phyloP scores from a whole-genome alignment of 805 yeast genomes.

The Kodamaea jinghongensis region DNA sequence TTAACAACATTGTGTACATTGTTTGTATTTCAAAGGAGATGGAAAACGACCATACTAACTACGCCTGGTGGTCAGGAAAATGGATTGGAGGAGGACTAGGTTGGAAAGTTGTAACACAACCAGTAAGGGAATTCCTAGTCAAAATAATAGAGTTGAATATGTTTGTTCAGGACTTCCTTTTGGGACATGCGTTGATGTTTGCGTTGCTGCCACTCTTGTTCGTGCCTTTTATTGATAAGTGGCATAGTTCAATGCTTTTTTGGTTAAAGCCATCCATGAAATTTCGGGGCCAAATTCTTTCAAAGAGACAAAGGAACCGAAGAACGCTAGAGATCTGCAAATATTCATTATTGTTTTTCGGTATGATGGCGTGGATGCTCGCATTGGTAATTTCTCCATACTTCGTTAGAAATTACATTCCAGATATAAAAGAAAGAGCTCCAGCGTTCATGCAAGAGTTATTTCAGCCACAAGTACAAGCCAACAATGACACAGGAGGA shows the following conservation, averaged over 20 bases:
- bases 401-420: slow-evolving; percentile 23
- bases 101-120: slow-evolving; percentile 39
- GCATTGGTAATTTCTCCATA: slow-evolving; percentile 49
- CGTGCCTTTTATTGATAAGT: slow-evolving; percentile 46
- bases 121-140: slow-evolving; percentile 45
- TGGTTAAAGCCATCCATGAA: slow-evolving; percentile 45
- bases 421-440: slow-evolving; percentile 1
- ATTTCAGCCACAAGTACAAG: slow-evolving; percentile 58
- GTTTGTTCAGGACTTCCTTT: slow-evolving; percentile 47
- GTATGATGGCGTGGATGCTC: slow-evolving; percentile 37
- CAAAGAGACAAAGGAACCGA: slow-evolving; percentile 35
- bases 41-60: slow-evolving; percentile 37
- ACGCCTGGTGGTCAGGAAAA: slow-evolving; percentile 56
- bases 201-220: slow-evolving; percentile 39
- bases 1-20: slow-evolving; percentile 31
- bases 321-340: slow-evolving; percentile 29
- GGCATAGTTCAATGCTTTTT: slow-evolving; percentile 49
- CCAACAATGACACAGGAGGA: slow-evolving; percentile 65
- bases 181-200: slow-evolving; percentile 43
- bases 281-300: slow-evolving; percentile 38
- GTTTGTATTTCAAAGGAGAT: slow-evolving; percentile 41
- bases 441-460: slow-evolving; percentile 23
- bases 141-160: slow-evolving; percentile 44
- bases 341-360: slow-evolving; percentile 47
- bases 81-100: slow-evolving; percentile 44